A percentile compares a stretch with the other conserved stretches of the same genome.
Evolutionary conservation across 2,329 filamentous ascomycete genomes (phyloP).

Genomic region (Tolypocladium amazonense): DNA sequence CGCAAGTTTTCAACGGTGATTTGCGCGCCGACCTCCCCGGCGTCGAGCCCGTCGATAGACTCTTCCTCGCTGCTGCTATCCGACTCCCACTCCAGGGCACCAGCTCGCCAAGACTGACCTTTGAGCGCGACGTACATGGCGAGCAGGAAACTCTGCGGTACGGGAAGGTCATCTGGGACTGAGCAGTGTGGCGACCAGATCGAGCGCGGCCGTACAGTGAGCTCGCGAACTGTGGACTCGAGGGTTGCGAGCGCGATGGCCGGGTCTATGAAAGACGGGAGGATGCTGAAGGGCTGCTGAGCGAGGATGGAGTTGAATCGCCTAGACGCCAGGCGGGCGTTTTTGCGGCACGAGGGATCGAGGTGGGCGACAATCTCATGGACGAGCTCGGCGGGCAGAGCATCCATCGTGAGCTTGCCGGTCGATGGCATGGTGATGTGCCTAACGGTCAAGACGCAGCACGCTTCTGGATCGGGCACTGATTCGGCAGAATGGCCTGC

Average conservation of each 20-base stretch:
- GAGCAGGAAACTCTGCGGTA: conserved; percentile 20
- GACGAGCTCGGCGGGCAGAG: conserved; percentile 20
- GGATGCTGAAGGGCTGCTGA: conserved; percentile 13
- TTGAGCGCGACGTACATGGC: conserved; percentile 17
- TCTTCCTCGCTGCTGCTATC: conserved; percentile 5
- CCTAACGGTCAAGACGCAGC: background rate
- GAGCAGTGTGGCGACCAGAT: conserved; percentile 25
- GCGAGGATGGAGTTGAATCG: conserved; percentile 20
- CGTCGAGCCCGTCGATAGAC: conserved; percentile 1
- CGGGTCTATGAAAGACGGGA: conserved; percentile 19
- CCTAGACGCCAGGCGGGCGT: conserved; percentile 20
- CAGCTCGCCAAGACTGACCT: conserved; percentile 11
- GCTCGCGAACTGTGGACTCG: conserved; percentile 10
- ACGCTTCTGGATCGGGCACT: background rate
- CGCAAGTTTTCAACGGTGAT: conserved; percentile 9
- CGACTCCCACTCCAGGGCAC: background rate
- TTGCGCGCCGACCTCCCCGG: background rate
- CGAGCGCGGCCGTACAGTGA: conserved; percentile 11
- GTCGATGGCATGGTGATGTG: background rate
- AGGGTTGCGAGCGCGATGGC: conserved; percentile 12
- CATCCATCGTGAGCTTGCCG: conserved; percentile 13
- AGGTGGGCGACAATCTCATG: conserved; percentile 16
- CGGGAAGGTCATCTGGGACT: conserved; percentile 16
- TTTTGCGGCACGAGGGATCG: conserved; percentile 9
- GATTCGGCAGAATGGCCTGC: background rate